Evolutionary conservation across 1,284 basidiomycete species (phyloP).

Genomic region (Schizopora paradoxa): DNA sequence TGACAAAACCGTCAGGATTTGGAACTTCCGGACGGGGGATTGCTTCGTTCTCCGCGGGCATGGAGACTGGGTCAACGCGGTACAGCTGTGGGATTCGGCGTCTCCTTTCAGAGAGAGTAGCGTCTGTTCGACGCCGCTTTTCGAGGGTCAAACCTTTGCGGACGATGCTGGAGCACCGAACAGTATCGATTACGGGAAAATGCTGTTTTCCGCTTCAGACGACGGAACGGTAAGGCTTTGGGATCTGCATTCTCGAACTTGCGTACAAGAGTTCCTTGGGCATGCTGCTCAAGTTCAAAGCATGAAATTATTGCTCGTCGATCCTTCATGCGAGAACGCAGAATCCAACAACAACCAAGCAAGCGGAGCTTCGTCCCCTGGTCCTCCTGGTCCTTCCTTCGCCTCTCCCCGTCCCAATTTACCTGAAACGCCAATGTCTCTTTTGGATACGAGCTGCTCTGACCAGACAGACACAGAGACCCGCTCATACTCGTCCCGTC

Average conservation of each 20-base stretch:
- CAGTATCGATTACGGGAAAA: constrained; percentile 80
- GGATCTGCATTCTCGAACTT: constrained; percentile 82
- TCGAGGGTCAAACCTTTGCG: constrained; percentile 26
- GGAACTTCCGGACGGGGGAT: constrained; percentile 91
- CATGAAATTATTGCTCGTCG: constrained; percentile 71
- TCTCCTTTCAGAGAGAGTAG: constrained; percentile 31
- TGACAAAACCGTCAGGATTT: constrained; percentile 87
- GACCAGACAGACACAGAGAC: no score
- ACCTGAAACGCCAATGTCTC: no score
- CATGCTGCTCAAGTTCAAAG: constrained; percentile 96
- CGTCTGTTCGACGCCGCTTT: constrained; percentile 31
- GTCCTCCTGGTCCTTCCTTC: constrained; percentile 18
- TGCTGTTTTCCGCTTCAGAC: constrained; percentile 96
- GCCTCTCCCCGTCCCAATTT: constrained; percentile 22
- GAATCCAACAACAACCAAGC: constrained; percentile 1
- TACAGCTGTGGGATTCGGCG: constrained; percentile 85
- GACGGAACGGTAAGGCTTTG: constrained; percentile 92
- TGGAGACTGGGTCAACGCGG: constrained; percentile 94
- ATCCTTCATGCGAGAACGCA: constrained; percentile 39
- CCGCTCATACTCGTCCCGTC: no score
- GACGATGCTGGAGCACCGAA: constrained; percentile 34
- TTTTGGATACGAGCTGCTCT: no score
- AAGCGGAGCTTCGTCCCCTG: background rate
- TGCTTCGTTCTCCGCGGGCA: constrained; percentile 94
- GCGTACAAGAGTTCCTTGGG: constrained; percentile 81